phyloP scores from a whole-genome alignment of 1,284 basidiomycete species.

The Tylopilus orsonianus region DNA sequence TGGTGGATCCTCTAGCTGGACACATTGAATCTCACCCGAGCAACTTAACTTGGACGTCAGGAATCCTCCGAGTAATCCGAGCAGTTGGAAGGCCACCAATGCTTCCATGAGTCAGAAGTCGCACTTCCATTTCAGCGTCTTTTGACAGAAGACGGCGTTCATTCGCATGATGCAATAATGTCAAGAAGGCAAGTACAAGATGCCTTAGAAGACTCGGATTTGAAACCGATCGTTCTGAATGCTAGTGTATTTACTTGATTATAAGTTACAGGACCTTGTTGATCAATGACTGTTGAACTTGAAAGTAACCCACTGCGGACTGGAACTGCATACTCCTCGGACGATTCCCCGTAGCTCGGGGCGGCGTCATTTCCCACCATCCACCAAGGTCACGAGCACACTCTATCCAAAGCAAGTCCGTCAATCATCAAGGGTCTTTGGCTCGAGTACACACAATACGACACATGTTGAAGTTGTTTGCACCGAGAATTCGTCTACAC shows the following conservation, averaged over 20 bases:
- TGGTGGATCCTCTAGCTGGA: background rate
- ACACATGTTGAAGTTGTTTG: background rate
- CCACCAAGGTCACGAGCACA: background rate
- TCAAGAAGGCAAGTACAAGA: background rate
- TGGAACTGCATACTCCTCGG: background rate
- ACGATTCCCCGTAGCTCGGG: background rate
- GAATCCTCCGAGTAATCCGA: background rate
- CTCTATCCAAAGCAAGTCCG: background rate
- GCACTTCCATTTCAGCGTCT: slow-evolving; percentile 18
- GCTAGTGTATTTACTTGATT: background rate
- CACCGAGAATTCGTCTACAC: background rate
- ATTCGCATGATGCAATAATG: slow-evolving; percentile 8
- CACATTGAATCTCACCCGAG: slow-evolving; percentile 2
- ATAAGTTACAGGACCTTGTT: background rate
- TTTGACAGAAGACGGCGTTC: slow-evolving; percentile 23
- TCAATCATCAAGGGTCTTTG: background rate
- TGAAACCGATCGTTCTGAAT: slow-evolving; percentile 1
- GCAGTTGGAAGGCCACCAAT: background rate
- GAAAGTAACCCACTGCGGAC: background rate
- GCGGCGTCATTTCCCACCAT: background rate
- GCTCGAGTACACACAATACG: background rate
- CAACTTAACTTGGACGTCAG: slow-evolving; percentile 3
- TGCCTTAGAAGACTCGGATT: slow-evolving; percentile 1
- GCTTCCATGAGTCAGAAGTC: slow-evolving; percentile 12
- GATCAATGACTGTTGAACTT: background rate